A percentile compares a stretch with the other conserved stretches of the same genome.
Conservation (phyloP, 2,329 filamentous ascomycete species). For the Diplodia intermedia region DNA sequence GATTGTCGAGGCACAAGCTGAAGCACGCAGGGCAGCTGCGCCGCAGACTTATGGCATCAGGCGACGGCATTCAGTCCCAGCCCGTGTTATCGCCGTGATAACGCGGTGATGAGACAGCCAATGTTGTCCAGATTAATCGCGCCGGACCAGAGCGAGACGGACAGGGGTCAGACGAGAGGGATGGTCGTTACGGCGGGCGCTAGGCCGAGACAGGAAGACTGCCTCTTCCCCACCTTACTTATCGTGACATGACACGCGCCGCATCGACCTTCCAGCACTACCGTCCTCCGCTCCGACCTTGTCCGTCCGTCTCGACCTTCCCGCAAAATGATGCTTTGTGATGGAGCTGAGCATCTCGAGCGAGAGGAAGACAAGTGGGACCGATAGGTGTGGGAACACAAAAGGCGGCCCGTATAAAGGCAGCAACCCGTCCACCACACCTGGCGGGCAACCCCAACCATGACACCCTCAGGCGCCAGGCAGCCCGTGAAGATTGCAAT, state of each 20-base stretch:
- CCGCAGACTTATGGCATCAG: constrained; percentile 4
- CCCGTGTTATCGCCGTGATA: background rate
- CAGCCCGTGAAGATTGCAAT: constrained; percentile 25
- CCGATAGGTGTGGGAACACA: background rate
- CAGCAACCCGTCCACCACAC: background rate
- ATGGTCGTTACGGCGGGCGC: constrained; percentile 20
- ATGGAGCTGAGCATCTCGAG: too few relatives aligned
- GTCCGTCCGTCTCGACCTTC: constrained; percentile 1
- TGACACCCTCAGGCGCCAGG: background rate
- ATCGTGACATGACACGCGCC: background rate
- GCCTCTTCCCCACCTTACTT: constrained; percentile 6
- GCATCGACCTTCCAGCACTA: constrained; percentile 18
- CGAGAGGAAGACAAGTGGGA: too few relatives aligned
- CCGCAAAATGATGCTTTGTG: background rate
- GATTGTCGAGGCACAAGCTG: background rate
- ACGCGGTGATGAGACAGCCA: too few relatives aligned
- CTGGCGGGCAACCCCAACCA: background rate
- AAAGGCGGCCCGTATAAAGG: background rate
- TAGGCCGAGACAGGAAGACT: background rate
- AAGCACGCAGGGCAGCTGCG: background rate
- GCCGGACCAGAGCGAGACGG: background rate
- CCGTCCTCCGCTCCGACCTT: background rate
- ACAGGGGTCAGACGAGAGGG: constrained; percentile 9
- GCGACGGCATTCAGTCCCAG: background rate
- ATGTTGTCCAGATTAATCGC: background rate